Conservation (phyloP, 1,139 yeast species). For the Suhomyces bokatorum region DNA sequence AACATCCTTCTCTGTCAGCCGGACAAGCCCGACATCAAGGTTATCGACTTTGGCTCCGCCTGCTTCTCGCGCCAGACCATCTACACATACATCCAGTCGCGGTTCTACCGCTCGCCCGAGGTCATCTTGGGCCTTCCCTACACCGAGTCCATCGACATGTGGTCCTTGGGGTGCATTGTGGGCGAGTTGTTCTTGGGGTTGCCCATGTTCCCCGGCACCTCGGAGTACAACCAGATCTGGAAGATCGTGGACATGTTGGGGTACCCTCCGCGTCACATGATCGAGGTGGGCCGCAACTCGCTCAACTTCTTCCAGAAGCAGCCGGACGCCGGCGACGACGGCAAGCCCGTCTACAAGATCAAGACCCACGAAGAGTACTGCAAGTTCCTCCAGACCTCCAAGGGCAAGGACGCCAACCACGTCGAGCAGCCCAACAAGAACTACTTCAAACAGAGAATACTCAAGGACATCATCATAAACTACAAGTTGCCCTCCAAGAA, state of each 20-base stretch:
- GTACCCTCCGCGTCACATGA: slow-evolving; percentile 92
- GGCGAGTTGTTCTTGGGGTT: slow-evolving; percentile 92
- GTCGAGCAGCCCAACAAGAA: slow-evolving; percentile 81
- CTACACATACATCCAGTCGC: slow-evolving; percentile 91
- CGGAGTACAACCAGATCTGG: slow-evolving; percentile 87
- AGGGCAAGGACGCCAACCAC: slow-evolving; percentile 36
- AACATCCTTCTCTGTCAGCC: slow-evolving; percentile 80
- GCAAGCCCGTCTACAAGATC: slow-evolving; percentile 32
- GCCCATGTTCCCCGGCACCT: slow-evolving; percentile 93
- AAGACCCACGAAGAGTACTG: slow-evolving; percentile 42
- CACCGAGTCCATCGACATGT: slow-evolving; percentile 93
- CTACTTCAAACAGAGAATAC: slow-evolving; percentile 73
- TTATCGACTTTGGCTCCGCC: slow-evolving; percentile 96
- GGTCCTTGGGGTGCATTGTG: slow-evolving; percentile 97
- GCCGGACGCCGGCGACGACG: slow-evolving; percentile 23
- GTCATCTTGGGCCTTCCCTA: slow-evolving; percentile 88
- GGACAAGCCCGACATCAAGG: slow-evolving; percentile 85
- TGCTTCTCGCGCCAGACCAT: slow-evolving; percentile 89
- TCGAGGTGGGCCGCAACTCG: slow-evolving; percentile 90
- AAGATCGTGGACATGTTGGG: slow-evolving; percentile 85
- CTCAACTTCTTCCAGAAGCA: slow-evolving; percentile 62
- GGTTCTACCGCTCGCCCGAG: slow-evolving; percentile 96
- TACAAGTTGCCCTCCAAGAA: slow-evolving; percentile 72
- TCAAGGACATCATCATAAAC: slow-evolving; percentile 74
- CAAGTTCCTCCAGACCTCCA: slow-evolving; percentile 32